These are phyloP conservation scores for Discostella pseudostelligera DNA, from an alignment of 108 stramenopile genomes.

Conservation along the genomic window DNA sequence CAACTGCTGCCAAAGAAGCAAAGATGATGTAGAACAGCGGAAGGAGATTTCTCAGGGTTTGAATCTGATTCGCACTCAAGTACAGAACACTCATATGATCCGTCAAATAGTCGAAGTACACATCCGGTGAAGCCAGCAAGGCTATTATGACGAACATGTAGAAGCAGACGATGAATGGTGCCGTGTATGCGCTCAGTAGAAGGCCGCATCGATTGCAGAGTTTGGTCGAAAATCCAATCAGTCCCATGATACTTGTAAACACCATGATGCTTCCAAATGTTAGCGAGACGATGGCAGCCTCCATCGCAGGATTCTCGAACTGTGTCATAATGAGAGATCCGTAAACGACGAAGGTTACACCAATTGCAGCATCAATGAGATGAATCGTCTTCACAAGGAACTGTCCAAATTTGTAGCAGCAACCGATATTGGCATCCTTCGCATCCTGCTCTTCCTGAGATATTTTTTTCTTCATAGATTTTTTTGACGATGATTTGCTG, in stretches of 20 bases:
- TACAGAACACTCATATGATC: slow-evolving; percentile 26
- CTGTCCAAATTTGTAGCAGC: slow-evolving; percentile 20
- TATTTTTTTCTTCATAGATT: slow-evolving; percentile 7
- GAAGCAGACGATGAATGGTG: slow-evolving; percentile 28
- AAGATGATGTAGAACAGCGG: slow-evolving; percentile 19
- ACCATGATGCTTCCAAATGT: slow-evolving; percentile 22
- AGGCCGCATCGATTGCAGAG: slow-evolving; percentile 29
- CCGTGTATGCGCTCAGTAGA: slow-evolving; percentile 14
- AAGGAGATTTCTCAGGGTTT: slow-evolving; percentile 16
- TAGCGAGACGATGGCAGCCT: slow-evolving; percentile 15
- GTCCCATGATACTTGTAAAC: slow-evolving; percentile 24
- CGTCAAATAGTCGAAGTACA: slow-evolving; percentile 25
- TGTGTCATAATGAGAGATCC: slow-evolving; percentile 21
- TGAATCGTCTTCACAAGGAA: slow-evolving; percentile 29
- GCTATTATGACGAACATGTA: slow-evolving; percentile 29
- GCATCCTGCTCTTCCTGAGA: slow-evolving; percentile 28
- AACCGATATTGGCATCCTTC: slow-evolving; percentile 31
- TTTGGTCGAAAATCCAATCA: slow-evolving; percentile 26
- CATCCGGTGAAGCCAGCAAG: slow-evolving; percentile 6
- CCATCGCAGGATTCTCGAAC: slow-evolving; percentile 29
- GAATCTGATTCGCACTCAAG: slow-evolving; percentile 18
- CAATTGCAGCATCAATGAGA: slow-evolving; percentile 27
- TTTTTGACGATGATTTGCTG: slow-evolving; percentile 1
- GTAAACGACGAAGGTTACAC: slow-evolving; percentile 17
- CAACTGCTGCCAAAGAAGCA: slow-evolving; percentile 17